Base-by-base conservation (phyloP, 164 flowering plant species). In the Tetracentron sinense region DNA sequence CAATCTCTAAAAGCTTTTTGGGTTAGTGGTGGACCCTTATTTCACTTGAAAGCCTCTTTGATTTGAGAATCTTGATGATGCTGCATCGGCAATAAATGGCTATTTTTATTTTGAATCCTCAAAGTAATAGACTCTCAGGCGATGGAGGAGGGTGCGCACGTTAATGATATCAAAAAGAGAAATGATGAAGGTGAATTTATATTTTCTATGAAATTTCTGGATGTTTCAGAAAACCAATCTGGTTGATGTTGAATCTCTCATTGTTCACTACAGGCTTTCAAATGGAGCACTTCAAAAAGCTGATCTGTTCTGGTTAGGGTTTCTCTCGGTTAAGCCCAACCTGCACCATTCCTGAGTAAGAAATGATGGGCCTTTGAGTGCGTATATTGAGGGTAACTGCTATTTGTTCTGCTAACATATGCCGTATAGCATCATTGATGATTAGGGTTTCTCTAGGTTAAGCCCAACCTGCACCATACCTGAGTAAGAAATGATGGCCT, bases 51-150 rank as follows among this genome's bases (percentile, higher is more conserved):
- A 20, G 47, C 57, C 71, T 68, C 63, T 52, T 21, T 46, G 50
- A 15, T 48, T 26, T 81, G 82, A 47, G 85, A 81, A 81, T 81
- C 85, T 81, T 79, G 85, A 81, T 81, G 85, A 81, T 81, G 85
- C 85, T 81, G 79, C 85, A 75, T 76, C 75, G 70, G 82, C 85
- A 75, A 81, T 75, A 60, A 64, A 68, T 78, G 81, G 64, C 85
- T 81, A 15, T 21, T 66, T 42, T 20, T 47, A 14, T 17, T 6
- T 46, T 25, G 0, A 44, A 26, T 56, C 11, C n/a, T 12, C n/a
- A 47, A 12, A 29, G 21, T 4, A 29, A 0, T 25, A 22, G 22
- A 20, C 14, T 17, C 10, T 10, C 10, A 10, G 38, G 10, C 6
- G 38, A 33, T 33, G 15, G 44, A 38, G 44, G 14, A 38, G 44